Evolutionary conservation across 176 grass and related monocot species (phyloP).

Genomic region (Phyllostachys edulis): DNA sequence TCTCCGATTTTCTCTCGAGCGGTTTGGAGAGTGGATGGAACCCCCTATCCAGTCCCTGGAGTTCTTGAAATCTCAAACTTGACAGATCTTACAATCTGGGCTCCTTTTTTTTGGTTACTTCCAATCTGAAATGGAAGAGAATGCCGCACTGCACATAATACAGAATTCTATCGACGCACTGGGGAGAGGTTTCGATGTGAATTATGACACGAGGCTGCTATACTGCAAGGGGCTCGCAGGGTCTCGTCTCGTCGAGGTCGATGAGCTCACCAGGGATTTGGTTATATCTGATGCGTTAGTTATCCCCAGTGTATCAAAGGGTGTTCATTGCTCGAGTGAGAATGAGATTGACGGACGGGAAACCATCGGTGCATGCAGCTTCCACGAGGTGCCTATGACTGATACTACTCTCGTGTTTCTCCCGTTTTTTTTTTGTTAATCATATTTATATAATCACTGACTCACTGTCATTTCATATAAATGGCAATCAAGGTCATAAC

Average conservation of each 20-base stretch:
- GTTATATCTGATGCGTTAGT: conserved; percentile 29
- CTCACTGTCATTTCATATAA: neutral
- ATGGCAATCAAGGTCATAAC: neutral
- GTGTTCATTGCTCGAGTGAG: conserved; percentile 35
- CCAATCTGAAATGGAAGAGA: conserved; percentile 43
- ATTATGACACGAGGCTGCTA: conserved; percentile 52
- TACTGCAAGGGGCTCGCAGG: conserved; percentile 56
- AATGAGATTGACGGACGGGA: conserved; percentile 26
- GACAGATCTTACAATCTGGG: neutral
- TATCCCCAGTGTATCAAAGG: conserved; percentile 41
- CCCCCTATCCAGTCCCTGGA: neutral
- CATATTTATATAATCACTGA: neutral
- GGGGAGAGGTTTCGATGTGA: conserved; percentile 56
- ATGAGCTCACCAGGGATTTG: conserved; percentile 38
- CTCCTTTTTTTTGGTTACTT: neutral
- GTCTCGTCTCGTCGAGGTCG: conserved; percentile 39
- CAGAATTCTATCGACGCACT: conserved; percentile 42
- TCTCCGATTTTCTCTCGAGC: too few relatives aligned
- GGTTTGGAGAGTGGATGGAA: too few relatives aligned
- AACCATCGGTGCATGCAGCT: conserved; percentile 37
- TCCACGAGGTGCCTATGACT: conserved; percentile 44
- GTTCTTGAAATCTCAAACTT: neutral
- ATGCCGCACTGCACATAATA: conserved; percentile 39
- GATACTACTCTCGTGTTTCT: conserved; percentile 10
- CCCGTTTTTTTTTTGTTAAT: neutral